A percentile compares a stretch with the other conserved stretches of the same genome.
phyloP scores from a whole-genome alignment of 139 green algal genomes.

The Chlorella sp. region DNA sequence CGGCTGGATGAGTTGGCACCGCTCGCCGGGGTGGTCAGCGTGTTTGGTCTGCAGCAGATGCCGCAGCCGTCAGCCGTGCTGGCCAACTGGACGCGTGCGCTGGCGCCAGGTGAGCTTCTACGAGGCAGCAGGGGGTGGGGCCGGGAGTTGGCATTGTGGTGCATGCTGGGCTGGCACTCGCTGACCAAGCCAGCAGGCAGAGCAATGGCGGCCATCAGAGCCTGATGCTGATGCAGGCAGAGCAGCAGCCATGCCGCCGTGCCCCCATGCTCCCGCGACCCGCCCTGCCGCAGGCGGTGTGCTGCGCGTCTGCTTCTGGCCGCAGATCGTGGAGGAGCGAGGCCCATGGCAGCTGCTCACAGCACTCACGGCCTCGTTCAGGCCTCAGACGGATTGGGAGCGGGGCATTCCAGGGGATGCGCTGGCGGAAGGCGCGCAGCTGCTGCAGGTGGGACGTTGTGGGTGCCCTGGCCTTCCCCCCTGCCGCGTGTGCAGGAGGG shows the following conservation, averaged over 20 bases:
- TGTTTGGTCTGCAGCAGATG: constrained; percentile 56
- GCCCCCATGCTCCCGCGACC: background rate
- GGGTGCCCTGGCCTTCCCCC: too few relatives aligned
- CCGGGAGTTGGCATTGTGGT: too few relatives aligned
- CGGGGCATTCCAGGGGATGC: constrained; percentile 2
- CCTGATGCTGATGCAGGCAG: background rate
- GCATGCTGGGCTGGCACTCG: too few relatives aligned
- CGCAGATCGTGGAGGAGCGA: constrained; percentile 15
- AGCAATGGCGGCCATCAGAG: too few relatives aligned
- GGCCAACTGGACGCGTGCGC: constrained; percentile 29
- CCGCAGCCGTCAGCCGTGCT: constrained; percentile 21
- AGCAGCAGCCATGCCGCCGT: background rate
- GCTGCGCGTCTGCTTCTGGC: constrained; percentile 43
- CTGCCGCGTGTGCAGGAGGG: too few relatives aligned
- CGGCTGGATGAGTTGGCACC: background rate
- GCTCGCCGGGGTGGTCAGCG: constrained; percentile 27
- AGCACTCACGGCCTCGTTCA: constrained; percentile 20
- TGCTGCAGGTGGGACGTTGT: constrained; percentile 10
- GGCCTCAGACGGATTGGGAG: constrained; percentile 23
- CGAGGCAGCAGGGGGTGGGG: too few relatives aligned
- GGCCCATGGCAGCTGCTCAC: constrained; percentile 43
- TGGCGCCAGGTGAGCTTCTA: constrained; percentile 34
- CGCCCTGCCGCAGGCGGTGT: constrained; percentile 24
- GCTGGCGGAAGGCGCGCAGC: constrained; percentile 1
- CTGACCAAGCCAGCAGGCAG: too few relatives aligned